Conservation (phyloP, 768 basidiomycete genomes). For the Dentipellis sp. region DNA sequence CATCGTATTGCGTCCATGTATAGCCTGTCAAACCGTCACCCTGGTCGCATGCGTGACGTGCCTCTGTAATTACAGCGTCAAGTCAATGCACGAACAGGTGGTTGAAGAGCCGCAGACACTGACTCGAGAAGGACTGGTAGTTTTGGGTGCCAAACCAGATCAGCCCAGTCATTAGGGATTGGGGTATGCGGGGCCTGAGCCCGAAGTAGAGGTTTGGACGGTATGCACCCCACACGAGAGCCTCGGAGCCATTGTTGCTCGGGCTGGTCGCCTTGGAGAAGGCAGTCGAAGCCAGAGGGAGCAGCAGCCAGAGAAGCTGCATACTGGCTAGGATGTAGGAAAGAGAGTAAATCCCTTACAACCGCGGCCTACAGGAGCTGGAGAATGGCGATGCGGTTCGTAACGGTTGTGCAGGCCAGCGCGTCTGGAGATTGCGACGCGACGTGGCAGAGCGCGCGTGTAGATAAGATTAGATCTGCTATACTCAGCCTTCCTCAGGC, state of each 20-base stretch:
- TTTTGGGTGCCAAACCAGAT: slow-evolving; percentile 92
- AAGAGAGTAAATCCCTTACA: not conserved
- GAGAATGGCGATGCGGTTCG: not conserved
- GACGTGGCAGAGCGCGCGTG: not conserved
- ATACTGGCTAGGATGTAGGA: slow-evolving; percentile 19
- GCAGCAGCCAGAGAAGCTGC: slow-evolving; percentile 35
- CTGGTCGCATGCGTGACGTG: slow-evolving; percentile 86
- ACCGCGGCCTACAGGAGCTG: not conserved
- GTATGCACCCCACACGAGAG: slow-evolving; percentile 77
- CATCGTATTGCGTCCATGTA: slow-evolving; percentile 83
- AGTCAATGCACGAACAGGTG: not conserved
- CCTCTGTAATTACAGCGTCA: slow-evolving; percentile 32
- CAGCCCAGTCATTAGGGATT: slow-evolving; percentile 87
- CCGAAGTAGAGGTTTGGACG: slow-evolving; percentile 96
- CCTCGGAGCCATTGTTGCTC: slow-evolving; percentile 37
- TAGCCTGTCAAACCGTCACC: slow-evolving; percentile 73
- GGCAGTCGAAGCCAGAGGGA: slow-evolving; percentile 32
- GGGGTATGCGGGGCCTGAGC: slow-evolving; percentile 72
- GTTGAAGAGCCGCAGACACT: slow-evolving; percentile 20
- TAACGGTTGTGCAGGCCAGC: not conserved
- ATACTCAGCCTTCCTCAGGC: not conserved
- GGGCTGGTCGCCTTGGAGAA: slow-evolving; percentile 19
- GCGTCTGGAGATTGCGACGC: not conserved
- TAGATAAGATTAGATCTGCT: slow-evolving; percentile 9
- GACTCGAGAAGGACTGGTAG: slow-evolving; percentile 61